Evolutionary conservation across 805 yeast species (phyloP).

Genomic region (Kuraishia cidri): DNA sequence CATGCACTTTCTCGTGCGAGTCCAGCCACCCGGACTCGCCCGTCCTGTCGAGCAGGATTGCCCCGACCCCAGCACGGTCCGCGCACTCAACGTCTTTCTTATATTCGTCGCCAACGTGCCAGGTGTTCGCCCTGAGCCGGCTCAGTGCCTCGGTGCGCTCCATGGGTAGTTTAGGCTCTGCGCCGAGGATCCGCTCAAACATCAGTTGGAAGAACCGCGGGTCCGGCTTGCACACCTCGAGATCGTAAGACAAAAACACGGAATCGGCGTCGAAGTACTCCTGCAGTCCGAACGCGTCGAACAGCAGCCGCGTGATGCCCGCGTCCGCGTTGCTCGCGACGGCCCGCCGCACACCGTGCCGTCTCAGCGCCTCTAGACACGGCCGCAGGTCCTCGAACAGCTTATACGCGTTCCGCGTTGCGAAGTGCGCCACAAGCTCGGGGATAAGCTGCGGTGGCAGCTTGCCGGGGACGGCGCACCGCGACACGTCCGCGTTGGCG

Average conservation of each 20-base stretch:
- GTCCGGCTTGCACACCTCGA: conserved; percentile 46
- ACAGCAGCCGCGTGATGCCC: conserved; percentile 32
- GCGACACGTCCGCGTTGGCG: conserved; percentile 16
- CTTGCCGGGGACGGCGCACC: conserved; percentile 6
- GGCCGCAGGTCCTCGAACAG: conserved; percentile 46
- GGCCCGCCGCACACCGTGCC: conserved; percentile 25
- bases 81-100: conserved; percentile 47
- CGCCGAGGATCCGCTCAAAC: conserved; percentile 12
- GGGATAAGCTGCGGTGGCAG: conserved; percentile 15
- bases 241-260: conserved; percentile 47
- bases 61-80: conserved; percentile 50
- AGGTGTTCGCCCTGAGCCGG: conserved; percentile 18
- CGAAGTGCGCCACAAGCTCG: conserved; percentile 38
- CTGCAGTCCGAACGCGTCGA: conserved; percentile 32
- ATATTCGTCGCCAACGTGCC: conserved; percentile 67
- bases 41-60: conserved; percentile 42
- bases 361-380: conserved; percentile 24
- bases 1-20: neutral
- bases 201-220: conserved; percentile 29
- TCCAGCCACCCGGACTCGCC: conserved; percentile 12
- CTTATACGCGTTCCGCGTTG: conserved; percentile 40
- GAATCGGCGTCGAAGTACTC: conserved; percentile 26
- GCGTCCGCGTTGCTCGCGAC: conserved; percentile 59
- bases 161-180: conserved; percentile 2
- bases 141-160: neutral